phyloP scores from a whole-genome alignment of 768 basidiomycete genomes.

The Mycena polygramma region DNA sequence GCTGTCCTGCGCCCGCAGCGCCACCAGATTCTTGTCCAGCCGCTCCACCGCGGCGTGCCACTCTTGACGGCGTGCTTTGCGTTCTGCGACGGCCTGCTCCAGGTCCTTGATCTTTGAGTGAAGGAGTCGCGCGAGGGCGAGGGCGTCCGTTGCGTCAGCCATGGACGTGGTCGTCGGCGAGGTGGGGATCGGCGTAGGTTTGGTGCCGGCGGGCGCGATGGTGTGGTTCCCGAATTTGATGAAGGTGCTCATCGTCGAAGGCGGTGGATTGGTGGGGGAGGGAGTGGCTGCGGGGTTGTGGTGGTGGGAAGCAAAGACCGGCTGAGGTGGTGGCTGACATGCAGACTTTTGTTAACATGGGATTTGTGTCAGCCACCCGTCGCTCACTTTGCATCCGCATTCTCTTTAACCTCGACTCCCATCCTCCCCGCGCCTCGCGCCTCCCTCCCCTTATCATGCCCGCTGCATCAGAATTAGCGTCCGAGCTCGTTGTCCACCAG shows the following conservation, averaged over 20 bases:
- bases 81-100: conserved; percentile 14
- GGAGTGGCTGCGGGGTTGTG: neutral
- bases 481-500: conserved; percentile 14
- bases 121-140: conserved; percentile 18
- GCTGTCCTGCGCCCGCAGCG: conserved; percentile 19
- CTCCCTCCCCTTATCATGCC: neutral
- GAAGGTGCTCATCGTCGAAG: conserved; percentile 24
- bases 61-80: conserved; percentile 20
- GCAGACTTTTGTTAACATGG: neutral
- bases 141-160: conserved; percentile 1
- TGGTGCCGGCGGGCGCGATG: conserved; percentile 26
- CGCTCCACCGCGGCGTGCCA: neutral
- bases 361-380: conserved; percentile 23
- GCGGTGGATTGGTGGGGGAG: neutral
- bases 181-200: neutral
- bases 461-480: conserved; percentile 14
- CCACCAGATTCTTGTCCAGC: conserved; percentile 11
- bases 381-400: neutral
- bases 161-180: neutral
- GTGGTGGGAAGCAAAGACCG: conserved; percentile 15
- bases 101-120: conserved; percentile 26
- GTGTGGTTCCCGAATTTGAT: conserved; percentile 32
- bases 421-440: neutral
- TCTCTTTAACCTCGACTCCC: neutral
- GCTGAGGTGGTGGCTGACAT: conserved; percentile 30